phyloP scores from a whole-genome alignment of 306 rosid species.

The Casuarina equisetifolia region DNA sequence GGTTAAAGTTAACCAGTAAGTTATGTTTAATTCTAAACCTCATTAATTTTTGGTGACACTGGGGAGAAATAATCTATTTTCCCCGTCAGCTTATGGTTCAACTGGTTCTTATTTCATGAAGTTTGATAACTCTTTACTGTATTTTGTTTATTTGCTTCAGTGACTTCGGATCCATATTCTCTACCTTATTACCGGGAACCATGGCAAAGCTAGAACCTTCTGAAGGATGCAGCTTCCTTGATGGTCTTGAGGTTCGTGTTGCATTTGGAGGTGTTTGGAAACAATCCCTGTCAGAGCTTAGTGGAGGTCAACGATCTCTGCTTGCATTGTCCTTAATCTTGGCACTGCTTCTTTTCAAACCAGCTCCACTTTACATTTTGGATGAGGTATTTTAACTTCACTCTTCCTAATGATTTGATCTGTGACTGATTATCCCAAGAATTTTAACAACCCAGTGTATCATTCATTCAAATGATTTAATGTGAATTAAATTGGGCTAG shows the following conservation, averaged over 20 bases:
- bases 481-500: background rate
- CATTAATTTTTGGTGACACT: background rate
- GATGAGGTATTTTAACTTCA: constrained; percentile 70
- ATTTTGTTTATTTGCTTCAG: constrained; percentile 40
- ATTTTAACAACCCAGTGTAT: background rate
- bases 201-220: constrained; percentile 95
- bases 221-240: constrained; percentile 90
- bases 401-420: constrained; percentile 7
- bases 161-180: constrained; percentile 95
- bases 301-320: constrained; percentile 98
- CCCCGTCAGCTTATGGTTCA: constrained; percentile 23
- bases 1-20: constrained; percentile 85
- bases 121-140: constrained; percentile 12
- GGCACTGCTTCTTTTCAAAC: constrained; percentile 95
- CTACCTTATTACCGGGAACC: constrained; percentile 91
- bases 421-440: background rate
- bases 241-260: constrained; percentile 96
- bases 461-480: background rate
- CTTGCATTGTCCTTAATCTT: constrained; percentile 92
- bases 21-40: constrained; percentile 8
- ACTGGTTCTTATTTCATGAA: constrained; percentile 1
- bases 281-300: constrained; percentile 92
- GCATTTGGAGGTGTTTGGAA: constrained; percentile 99
- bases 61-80: background rate
- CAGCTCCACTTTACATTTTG: constrained; percentile 94